These are phyloP conservation scores for Neurospora sp. DNA, from an alignment of 495 filamentous ascomycete species.

Conservation along the genomic window DNA sequence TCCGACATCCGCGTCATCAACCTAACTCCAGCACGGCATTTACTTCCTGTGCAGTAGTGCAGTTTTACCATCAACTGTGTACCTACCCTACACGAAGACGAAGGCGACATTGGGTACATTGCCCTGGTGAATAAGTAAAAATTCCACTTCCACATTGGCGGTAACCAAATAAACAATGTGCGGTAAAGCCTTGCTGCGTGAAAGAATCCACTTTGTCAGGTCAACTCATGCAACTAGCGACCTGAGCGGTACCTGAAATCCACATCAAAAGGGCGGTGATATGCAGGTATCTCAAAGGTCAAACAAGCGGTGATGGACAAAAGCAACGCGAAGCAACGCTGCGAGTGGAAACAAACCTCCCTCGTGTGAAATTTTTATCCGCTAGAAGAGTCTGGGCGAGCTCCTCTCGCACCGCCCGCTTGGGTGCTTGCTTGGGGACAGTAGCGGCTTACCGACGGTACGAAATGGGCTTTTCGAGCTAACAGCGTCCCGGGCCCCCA, in stretches of 20 bases:
- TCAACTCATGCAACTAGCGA: not conserved
- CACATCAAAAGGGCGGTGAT: not conserved
- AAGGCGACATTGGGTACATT: not conserved
- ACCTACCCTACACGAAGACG: not conserved
- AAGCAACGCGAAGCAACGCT: not conserved
- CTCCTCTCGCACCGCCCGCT: not conserved
- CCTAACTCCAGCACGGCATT: not conserved
- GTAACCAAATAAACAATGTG: not conserved
- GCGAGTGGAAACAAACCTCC: not conserved
- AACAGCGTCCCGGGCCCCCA: not conserved
- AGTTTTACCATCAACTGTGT: not conserved
- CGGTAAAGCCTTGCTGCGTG: not conserved
- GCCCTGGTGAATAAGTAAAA: not conserved
- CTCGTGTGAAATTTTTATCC: not conserved
- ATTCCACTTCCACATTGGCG: not conserved
- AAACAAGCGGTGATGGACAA: not conserved
- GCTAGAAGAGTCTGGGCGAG: not conserved
- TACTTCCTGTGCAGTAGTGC: not conserved
- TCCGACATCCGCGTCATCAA: not conserved
- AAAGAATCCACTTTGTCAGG: not conserved
- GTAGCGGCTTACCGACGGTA: not conserved
- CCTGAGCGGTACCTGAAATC: not conserved
- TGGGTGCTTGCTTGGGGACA: not conserved
- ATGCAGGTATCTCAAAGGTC: not conserved
- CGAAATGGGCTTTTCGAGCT: not conserved